Base-by-base conservation (phyloP, 83 land plant genomes). In the Larix sibirica region DNA sequence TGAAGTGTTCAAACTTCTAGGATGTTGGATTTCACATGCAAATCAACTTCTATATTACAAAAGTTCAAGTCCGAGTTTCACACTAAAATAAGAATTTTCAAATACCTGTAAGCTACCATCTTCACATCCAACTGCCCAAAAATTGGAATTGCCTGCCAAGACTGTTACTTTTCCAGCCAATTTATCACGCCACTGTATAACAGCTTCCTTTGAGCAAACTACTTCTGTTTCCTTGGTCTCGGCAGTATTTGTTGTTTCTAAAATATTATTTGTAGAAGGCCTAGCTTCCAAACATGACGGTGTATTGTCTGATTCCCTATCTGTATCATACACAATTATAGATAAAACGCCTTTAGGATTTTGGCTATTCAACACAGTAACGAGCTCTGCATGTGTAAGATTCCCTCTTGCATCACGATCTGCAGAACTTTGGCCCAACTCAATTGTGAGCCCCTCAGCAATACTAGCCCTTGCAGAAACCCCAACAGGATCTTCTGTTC, bases 91-190 rank as follows among this genome's bases (percentile, higher is more conserved):
- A 21, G 20, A 38, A 1, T 4, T 44, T 44, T 9, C 58, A 44
- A 20, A 80, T 81, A 97, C 99, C 94, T 97, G 98, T 62, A 97
- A 80, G 79, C 92, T 90, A 10, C 94, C 96, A 86, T 95, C 96
- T 64, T 91, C 93, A 79, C 89, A 87, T 80, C 93, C 96, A 71
- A 92, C 95, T 79, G 94, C 95, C 93, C 93, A 94, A 71, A 92
- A 92, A 83, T 94, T 94, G 16, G 84, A 66, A 81, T 94, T 94
- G 23, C 95, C 96, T 69, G 92, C 90, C 84, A 97, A 88, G 79
- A 92, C 97, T 42, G 98, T 91, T 61, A 91, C 96, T 83, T 94
- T 96, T 38, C 96, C 94, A 59, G 91, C 81, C 36, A 97, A 84
- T 54, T 91, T 87, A 82, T 97, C 99, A 70, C 89, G 90, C 99